Conservation (phyloP, 306 rosid species). For the Pyrus betulifolia region DNA sequence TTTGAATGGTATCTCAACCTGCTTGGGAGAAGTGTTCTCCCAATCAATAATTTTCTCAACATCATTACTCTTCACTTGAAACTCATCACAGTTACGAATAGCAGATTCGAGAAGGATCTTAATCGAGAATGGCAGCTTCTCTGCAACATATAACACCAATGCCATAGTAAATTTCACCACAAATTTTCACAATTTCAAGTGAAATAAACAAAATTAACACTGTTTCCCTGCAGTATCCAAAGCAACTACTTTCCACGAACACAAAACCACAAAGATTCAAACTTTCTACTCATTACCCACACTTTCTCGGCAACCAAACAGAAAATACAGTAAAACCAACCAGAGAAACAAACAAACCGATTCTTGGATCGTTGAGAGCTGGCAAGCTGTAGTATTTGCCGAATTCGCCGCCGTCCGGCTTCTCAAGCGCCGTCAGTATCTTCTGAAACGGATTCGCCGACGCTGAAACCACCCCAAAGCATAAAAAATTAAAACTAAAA, state of each 20-base stretch:
- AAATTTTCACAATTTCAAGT: not conserved
- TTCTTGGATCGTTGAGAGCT: constrained; percentile 81
- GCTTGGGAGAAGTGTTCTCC: constrained; percentile 75
- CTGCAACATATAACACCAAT: constrained; percentile 34
- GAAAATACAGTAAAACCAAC: not conserved
- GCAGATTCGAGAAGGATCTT: constrained; percentile 94
- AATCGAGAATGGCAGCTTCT: constrained; percentile 81
- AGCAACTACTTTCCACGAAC: not conserved
- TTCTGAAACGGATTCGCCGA: constrained; percentile 51
- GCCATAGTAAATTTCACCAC: not conserved
- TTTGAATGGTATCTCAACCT: constrained; percentile 91
- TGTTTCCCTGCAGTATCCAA: not conserved
- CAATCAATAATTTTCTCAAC: constrained; percentile 89
- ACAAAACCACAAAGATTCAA: not conserved
- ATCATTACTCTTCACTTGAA: constrained; percentile 73
- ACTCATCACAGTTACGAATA: constrained; percentile 92
- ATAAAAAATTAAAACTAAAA: not conserved
- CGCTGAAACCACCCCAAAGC: constrained; percentile 31
- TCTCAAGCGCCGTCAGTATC: constrained; percentile 63
- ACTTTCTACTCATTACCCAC: constrained; percentile 3
- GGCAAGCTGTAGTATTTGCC: constrained; percentile 92
- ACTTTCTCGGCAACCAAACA: constrained; percentile 9
- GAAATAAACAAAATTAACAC: not conserved
- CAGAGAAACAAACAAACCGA: constrained; percentile 39
- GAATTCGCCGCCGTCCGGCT: constrained; percentile 75